Evolutionary conservation across 805 yeast species (phyloP), one percentile per base, ranked within the genome.

Genomic region (Metschnikowia continentalis): DNA sequence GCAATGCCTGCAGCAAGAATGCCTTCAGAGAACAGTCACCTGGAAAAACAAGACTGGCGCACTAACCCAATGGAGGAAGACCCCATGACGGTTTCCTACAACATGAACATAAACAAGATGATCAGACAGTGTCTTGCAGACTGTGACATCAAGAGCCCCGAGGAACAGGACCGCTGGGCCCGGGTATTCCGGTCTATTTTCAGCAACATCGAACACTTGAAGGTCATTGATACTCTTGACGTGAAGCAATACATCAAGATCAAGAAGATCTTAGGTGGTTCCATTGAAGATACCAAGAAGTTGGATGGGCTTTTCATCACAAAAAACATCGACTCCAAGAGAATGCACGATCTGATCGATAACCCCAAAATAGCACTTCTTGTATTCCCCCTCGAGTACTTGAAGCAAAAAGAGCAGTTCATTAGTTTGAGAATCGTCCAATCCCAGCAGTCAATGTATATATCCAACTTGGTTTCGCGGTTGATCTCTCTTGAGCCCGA

Each of bases 361-460:
- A 76, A 80, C 46, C 98, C 99, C 0, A 79, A 83, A 49, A 86
- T 94, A 37, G 82, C 92, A 52, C 73, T 95, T 15, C 76, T 94
- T 5, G 84, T 90, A 75, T 94, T 94, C 61, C 97, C 97, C 0
- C 70, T 94, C 23, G 98, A 91, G 62, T 94, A 90, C 58, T 74
- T 83, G 52, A 82, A 85, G 53, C 83, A 81, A 38, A 89, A 86
- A 48, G 90, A 86, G 56, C 88, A 83, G 54, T 86, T 90, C 52
- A 82, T 90, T 66, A 87, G 96, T 61, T 71, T 91, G 50, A 87
- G 89, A 51, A 87, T 95, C 1, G 84, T 92, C 1, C 74, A 89
- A 46, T 87, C 92, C 0, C 98, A 94, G 63, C 97, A 92, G 62
- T 74, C 80, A 44, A 97, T 92, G 58, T 92, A 86, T 61, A 75